These are phyloP conservation scores for Trichophyton mentagrophytes DNA, from an alignment of 2,329 filamentous ascomycete species.

Conservation along the genomic window DNA sequence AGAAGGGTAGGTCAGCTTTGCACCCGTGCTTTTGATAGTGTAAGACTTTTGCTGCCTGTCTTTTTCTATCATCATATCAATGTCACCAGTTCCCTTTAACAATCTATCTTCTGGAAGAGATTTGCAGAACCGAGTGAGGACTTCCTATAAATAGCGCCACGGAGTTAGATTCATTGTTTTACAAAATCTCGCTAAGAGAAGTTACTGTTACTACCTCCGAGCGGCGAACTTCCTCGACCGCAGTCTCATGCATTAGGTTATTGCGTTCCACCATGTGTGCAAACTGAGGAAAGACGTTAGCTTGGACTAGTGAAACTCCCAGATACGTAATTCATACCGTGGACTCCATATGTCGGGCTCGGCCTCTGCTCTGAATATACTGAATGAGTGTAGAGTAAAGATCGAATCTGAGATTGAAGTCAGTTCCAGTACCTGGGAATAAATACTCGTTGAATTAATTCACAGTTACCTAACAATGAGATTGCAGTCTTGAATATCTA, in stretches of 20 bases:
- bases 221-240: constrained; percentile 36
- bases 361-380: constrained; percentile 83
- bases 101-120: constrained; percentile 61
- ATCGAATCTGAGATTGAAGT: constrained; percentile 51
- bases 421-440: constrained; percentile 31
- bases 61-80: constrained; percentile 44
- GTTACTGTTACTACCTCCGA: constrained; percentile 33
- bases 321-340: constrained; percentile 27
- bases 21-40: constrained; percentile 53
- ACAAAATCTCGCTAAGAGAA: not conserved
- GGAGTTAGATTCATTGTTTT: not conserved
- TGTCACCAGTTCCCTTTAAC: constrained; percentile 47
- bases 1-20: constrained; percentile 64
- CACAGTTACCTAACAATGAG: constrained; percentile 40
- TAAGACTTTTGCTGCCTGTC: constrained; percentile 43
- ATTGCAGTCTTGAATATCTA: constrained; percentile 55
- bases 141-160: constrained; percentile 23
- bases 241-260: constrained; percentile 54
- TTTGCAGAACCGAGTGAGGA: constrained; percentile 64
- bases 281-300: constrained; percentile 36
- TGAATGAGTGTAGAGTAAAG: constrained; percentile 82
- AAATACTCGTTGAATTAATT: not conserved
- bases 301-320: not conserved
- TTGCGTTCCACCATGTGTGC: constrained; percentile 67
- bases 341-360: constrained; percentile 66